These are phyloP conservation scores for Quillaja saponaria DNA, from an alignment of 306 rosid genomes.

Conservation along the genomic window DNA sequence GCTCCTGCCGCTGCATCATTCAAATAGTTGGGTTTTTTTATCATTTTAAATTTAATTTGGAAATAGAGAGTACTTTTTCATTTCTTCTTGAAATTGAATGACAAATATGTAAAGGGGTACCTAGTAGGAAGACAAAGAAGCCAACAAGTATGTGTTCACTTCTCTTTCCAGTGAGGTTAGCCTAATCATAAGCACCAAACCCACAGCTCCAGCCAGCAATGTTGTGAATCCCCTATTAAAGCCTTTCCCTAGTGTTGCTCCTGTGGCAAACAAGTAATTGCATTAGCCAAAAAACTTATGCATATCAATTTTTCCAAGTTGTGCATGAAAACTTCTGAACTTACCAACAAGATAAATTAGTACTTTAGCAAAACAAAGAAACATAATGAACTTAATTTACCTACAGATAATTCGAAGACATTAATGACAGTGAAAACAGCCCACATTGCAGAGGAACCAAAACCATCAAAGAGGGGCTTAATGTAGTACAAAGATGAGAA, in stretches of 20 bases:
- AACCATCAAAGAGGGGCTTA: conserved; percentile 26
- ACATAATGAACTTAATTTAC: conserved; percentile 12
- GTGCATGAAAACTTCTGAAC: background rate
- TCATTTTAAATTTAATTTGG: too few species aligned
- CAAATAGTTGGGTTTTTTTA: background rate
- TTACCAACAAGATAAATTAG: background rate
- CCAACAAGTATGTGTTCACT: conserved; percentile 24
- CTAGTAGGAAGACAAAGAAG: conserved; percentile 18
- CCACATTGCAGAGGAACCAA: conserved; percentile 40
- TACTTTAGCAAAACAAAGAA: background rate
- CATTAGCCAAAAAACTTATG: too few species aligned
- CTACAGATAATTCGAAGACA: conserved; percentile 43
- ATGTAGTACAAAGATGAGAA: conserved; percentile 35
- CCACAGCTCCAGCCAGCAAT: conserved; percentile 29
- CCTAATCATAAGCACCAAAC: conserved; percentile 30
- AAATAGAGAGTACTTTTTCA: background rate
- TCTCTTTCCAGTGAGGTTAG: conserved; percentile 13
- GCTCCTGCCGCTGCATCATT: conserved; percentile 35
- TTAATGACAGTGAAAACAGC: conserved; percentile 41
- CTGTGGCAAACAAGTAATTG: conserved; percentile 16
- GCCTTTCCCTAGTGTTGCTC: conserved; percentile 42
- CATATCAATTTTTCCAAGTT: too few species aligned
- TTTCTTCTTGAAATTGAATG: conserved; percentile 1
- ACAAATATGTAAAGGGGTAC: conserved; percentile 15
- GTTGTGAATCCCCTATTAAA: conserved; percentile 41